Conservation (phyloP, 495 filamentous ascomycete genomes). For the Penicillium samsonianum region DNA sequence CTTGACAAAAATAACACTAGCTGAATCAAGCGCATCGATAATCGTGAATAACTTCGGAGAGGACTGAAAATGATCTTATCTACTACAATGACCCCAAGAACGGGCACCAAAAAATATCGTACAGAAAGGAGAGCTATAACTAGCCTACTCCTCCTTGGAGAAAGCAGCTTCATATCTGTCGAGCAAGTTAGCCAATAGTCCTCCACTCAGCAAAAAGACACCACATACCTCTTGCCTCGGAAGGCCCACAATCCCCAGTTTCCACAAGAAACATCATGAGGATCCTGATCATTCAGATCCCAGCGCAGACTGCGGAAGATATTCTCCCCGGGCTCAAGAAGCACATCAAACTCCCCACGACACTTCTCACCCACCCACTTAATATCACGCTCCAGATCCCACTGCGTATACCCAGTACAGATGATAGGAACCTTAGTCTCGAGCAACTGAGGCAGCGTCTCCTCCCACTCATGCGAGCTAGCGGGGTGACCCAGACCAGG, state of each 20-base stretch:
- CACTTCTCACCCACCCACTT: constrained; percentile 83
- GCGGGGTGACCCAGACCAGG: constrained; percentile 93
- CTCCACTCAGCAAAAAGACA: constrained; percentile 9
- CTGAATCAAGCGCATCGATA: neutral
- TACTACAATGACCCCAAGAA: constrained; percentile 14
- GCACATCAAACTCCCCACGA: constrained; percentile 83
- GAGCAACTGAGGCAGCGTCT: constrained; percentile 82
- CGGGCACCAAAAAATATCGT: constrained; percentile 22
- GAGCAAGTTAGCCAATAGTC: constrained; percentile 10
- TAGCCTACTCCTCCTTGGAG: constrained; percentile 22
- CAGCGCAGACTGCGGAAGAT: constrained; percentile 90
- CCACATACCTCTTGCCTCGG: constrained; percentile 87
- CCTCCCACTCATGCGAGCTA: constrained; percentile 87
- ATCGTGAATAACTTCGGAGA: constrained; percentile 12
- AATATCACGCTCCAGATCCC: constrained; percentile 89
- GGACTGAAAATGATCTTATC: constrained; percentile 13
- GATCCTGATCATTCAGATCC: constrained; percentile 96
- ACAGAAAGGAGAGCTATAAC: constrained; percentile 20
- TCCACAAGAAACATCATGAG: constrained; percentile 88
- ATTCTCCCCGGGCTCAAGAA: constrained; percentile 93
- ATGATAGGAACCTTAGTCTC: constrained; percentile 95
- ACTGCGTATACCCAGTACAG: constrained; percentile 92
- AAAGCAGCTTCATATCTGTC: constrained; percentile 47
- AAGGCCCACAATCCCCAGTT: constrained; percentile 98
- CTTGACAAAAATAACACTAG: neutral